Percentiles rank a stretch among this genome's conserved stretches.
phyloP scores from a whole-genome alignment of 2,329 filamentous ascomycete genomes.

The Aspergillus awamori region DNA sequence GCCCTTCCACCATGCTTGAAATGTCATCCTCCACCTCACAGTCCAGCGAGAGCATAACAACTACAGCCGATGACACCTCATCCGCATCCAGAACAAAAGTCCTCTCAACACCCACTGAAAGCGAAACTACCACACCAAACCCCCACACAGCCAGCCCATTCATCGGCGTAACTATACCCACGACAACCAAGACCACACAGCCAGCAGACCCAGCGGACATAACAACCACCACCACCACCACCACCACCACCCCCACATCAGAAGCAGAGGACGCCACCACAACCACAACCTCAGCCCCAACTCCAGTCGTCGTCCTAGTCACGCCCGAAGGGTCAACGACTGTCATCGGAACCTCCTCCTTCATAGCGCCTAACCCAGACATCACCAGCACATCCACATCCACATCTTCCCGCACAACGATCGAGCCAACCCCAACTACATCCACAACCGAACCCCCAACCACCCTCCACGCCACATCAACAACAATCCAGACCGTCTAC shows the following conservation, averaged over 20 bases:
- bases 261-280: not conserved
- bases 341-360: not conserved
- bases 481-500: slow-evolving; percentile 3
- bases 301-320: slow-evolving; percentile 11
- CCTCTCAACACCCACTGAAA: not conserved
- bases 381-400: not conserved
- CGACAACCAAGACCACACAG: not conserved
- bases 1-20: not conserved
- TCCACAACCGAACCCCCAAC: not conserved
- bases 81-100: not conserved
- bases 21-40: not conserved
- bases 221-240: not conserved
- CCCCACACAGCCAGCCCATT: not conserved
- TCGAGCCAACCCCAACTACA: not conserved
- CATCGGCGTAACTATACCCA: not conserved
- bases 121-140: not conserved
- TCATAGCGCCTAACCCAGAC: not conserved
- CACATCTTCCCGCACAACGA: not conserved
- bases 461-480: slow-evolving; percentile 8
- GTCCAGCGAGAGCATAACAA: not conserved
- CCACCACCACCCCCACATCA: not conserved
- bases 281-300: not conserved
- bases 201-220: not conserved
- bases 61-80: not conserved
- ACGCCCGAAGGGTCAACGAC: slow-evolving; percentile 9